These are phyloP conservation scores for Pseudopyrenochaeta lycopersici DNA, from an alignment of 2,329 filamentous ascomycete genomes.

Conservation along the genomic window DNA sequence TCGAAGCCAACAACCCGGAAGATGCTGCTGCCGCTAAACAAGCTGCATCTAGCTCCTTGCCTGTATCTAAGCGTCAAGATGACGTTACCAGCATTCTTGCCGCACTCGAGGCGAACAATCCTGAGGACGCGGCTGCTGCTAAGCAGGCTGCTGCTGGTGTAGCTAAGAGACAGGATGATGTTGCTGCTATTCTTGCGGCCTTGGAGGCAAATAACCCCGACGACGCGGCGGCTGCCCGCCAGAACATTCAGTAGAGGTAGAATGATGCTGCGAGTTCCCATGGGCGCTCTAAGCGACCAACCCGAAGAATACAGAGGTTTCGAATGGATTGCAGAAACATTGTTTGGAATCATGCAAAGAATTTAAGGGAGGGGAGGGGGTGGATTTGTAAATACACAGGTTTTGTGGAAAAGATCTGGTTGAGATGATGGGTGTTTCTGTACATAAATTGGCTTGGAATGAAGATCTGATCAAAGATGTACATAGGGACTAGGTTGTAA, in stretches of 20 bases:
- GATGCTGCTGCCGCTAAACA: conserved; percentile 32
- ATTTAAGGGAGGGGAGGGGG: no score
- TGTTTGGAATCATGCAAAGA: no score
- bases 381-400: no score
- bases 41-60: not conserved
- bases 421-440: no score
- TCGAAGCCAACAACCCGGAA: conserved; percentile 33
- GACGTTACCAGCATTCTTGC: conserved; percentile 29
- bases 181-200: conserved; percentile 26
- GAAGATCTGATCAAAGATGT: no score
- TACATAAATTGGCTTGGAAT: no score
- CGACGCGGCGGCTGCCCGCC: conserved; percentile 26
- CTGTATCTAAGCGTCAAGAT: conserved; percentile 15
- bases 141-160: not conserved
- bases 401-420: no score
- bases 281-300: no score
- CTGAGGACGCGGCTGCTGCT: conserved; percentile 32
- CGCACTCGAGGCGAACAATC: conserved; percentile 29
- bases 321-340: no score
- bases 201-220: conserved; percentile 24
- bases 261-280: no score
- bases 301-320: no score
- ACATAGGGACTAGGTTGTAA: no score
- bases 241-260: not conserved
- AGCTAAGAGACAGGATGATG: conserved; percentile 18